Percentiles rank a stretch among this genome's conserved stretches.
phyloP scores from a whole-genome alignment of 352 stramenopile genomes.

The Pythium sp. region DNA sequence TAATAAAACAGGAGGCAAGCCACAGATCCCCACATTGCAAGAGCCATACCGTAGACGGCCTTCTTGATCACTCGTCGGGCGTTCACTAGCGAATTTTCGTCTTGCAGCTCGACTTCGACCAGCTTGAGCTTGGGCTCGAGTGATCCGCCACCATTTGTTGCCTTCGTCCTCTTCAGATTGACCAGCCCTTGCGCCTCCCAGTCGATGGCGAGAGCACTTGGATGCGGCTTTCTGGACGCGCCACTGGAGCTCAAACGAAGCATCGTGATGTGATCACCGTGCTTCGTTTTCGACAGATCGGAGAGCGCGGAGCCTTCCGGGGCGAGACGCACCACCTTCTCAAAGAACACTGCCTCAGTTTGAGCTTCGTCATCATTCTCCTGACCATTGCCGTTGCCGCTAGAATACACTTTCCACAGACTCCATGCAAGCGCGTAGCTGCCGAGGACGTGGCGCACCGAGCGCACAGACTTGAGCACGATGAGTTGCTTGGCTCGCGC shows the following conservation, averaged over 20 bases:
- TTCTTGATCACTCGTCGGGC: constrained; percentile 12
- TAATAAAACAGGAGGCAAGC: background rate
- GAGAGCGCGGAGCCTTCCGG: constrained; percentile 44
- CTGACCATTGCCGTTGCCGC: background rate
- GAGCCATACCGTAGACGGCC: constrained; percentile 4
- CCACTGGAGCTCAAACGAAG: constrained; percentile 2
- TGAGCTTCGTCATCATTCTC: background rate
- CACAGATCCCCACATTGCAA: background rate
- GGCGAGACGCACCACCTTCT: constrained; percentile 51
- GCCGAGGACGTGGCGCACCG: constrained; percentile 39
- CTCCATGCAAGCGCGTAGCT: constrained; percentile 68
- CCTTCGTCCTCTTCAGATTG: background rate
- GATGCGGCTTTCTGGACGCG: constrained; percentile 3
- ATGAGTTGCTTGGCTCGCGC: constrained; percentile 35
- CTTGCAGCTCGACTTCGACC: constrained; percentile 39
- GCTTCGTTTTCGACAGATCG: constrained; percentile 29
- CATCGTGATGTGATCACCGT: constrained; percentile 46
- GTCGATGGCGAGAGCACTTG: constrained; percentile 9
- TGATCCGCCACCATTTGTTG: background rate
- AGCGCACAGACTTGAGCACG: constrained; percentile 44
- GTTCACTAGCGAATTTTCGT: constrained; percentile 10
- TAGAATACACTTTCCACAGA: constrained; percentile 33
- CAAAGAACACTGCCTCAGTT: constrained; percentile 8
- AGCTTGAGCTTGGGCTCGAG: constrained; percentile 16
- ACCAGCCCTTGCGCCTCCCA: constrained; percentile 13